Evolutionary conservation across 495 filamentous ascomycete genomes (phyloP).

Genomic region (Penicillium daleae): DNA sequence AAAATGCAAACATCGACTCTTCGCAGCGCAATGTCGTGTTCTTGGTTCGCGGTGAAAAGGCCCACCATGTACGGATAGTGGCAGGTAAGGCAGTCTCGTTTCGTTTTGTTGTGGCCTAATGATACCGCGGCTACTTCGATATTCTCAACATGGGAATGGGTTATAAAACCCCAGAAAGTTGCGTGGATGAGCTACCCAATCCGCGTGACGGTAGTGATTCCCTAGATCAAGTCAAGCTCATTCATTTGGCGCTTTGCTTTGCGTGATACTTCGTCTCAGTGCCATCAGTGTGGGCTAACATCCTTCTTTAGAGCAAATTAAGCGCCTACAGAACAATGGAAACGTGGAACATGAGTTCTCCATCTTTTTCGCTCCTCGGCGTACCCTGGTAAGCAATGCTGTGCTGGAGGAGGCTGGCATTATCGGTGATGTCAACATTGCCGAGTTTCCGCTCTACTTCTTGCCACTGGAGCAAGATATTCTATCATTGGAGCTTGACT

Average conservation of each 20-base stretch:
- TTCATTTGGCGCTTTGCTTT: slow-evolving; percentile 48
- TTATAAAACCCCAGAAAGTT: slow-evolving; percentile 59
- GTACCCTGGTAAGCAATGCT: slow-evolving; percentile 87
- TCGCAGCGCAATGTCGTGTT: slow-evolving; percentile 96
- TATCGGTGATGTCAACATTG: slow-evolving; percentile 86
- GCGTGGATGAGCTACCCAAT: slow-evolving; percentile 57
- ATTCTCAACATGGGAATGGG: slow-evolving; percentile 1
- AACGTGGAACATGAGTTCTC: slow-evolving; percentile 92
- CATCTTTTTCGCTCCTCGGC: slow-evolving; percentile 89
- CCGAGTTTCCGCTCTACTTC: slow-evolving; percentile 85
- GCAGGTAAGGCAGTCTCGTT: slow-evolving; percentile 68
- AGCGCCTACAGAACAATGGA: slow-evolving; percentile 79
- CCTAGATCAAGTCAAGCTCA: slow-evolving; percentile 60
- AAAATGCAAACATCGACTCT: slow-evolving; percentile 90
- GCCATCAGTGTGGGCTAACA: slow-evolving; percentile 65
- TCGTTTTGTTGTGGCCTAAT: slow-evolving; percentile 15
- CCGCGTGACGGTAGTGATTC: slow-evolving; percentile 68
- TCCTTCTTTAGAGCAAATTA: slow-evolving; percentile 76
- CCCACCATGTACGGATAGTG: slow-evolving; percentile 77
- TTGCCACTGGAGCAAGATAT: slow-evolving; percentile 90
- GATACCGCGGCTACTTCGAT: slow-evolving; percentile 27
- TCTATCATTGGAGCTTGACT: slow-evolving; percentile 85
- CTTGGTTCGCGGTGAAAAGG: slow-evolving; percentile 84
- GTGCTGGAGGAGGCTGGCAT: slow-evolving; percentile 93
- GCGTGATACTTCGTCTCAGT: slow-evolving; percentile 34